Percentiles rank a stretch among this genome's conserved stretches.
These are phyloP conservation scores for Pholiota conissans DNA, from an alignment of 768 basidiomycete species.

Conservation along the genomic window DNA sequence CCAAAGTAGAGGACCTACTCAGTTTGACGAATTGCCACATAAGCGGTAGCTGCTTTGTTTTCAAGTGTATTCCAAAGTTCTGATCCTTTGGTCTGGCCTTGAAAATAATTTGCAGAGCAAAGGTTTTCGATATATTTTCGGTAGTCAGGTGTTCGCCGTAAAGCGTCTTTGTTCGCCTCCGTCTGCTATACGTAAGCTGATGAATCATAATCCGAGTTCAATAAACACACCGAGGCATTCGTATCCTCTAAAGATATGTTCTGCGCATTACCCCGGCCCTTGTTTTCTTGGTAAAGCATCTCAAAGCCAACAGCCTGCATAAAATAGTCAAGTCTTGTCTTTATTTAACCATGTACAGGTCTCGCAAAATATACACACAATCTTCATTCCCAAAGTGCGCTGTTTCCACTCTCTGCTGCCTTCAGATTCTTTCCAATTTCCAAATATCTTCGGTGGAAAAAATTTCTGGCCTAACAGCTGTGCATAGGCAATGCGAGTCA, in stretches of 20 bases:
- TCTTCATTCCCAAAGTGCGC: constrained; percentile 91
- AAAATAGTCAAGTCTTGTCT: constrained; percentile 4
- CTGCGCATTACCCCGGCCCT: constrained; percentile 47
- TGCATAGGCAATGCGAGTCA: constrained; percentile 93
- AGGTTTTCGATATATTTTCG: constrained; percentile 70
- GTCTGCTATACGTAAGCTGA: constrained; percentile 33
- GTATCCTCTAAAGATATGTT: constrained; percentile 35
- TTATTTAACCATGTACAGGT: neutral
- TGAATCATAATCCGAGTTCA: neutral
- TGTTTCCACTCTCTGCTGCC: constrained; percentile 71
- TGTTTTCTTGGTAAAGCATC: constrained; percentile 90
- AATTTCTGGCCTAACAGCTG: constrained; percentile 92
- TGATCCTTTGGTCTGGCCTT: constrained; percentile 75
- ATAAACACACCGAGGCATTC: constrained; percentile 47
- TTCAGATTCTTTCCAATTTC: constrained; percentile 64
- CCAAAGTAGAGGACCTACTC: constrained; percentile 53
- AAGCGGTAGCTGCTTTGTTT: constrained; percentile 65
- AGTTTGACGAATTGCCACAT: constrained; percentile 57
- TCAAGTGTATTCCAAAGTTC: constrained; percentile 74
- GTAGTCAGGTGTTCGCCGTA: constrained; percentile 70
- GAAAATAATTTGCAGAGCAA: constrained; percentile 70
- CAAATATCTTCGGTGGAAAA: constrained; percentile 88
- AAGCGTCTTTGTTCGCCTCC: constrained; percentile 66
- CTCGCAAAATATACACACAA: constrained; percentile 47
- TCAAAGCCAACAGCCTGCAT: constrained; percentile 90